These are phyloP conservation scores for Fusarium dlaminii DNA, from an alignment of 2,329 filamentous ascomycete genomes.

Conservation along the genomic window DNA sequence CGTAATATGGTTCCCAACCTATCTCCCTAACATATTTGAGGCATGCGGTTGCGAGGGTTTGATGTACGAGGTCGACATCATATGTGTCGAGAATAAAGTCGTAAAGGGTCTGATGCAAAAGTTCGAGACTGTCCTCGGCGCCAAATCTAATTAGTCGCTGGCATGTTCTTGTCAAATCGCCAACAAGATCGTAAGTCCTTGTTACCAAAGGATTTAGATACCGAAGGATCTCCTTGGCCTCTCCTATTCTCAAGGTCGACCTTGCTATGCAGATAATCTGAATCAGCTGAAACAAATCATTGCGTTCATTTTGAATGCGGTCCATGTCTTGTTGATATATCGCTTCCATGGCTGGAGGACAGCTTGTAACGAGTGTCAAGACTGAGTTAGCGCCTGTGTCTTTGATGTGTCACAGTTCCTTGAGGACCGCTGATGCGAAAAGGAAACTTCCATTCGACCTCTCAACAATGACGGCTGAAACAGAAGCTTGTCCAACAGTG, in stretches of 20 bases:
- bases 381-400: constrained; percentile 34
- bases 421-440: constrained; percentile 32
- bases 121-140: constrained; percentile 23
- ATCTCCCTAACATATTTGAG: constrained; percentile 16
- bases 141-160: constrained; percentile 30
- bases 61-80: constrained; percentile 19
- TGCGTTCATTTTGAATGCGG: constrained; percentile 22
- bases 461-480: constrained; percentile 34
- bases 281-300: constrained; percentile 28
- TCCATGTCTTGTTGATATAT: constrained; percentile 38
- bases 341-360: constrained; percentile 33
- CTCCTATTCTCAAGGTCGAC: constrained; percentile 7
- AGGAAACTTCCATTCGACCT: constrained; percentile 34
- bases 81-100: constrained; percentile 34
- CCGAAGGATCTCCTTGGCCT: constrained; percentile 28
- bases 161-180: constrained; percentile 27
- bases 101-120: constrained; percentile 36
- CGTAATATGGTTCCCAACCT: constrained; percentile 15
- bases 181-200: constrained; percentile 26
- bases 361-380: constrained; percentile 32
- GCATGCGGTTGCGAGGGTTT: constrained; percentile 15
- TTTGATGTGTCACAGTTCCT: constrained; percentile 34
- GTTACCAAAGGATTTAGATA: constrained; percentile 28
- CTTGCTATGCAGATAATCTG: constrained; percentile 29
- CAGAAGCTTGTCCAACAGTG: constrained; percentile 19